Evolutionary conservation across 306 rosid species (phyloP).

Genomic region (Heteromeles arbutifolia): DNA sequence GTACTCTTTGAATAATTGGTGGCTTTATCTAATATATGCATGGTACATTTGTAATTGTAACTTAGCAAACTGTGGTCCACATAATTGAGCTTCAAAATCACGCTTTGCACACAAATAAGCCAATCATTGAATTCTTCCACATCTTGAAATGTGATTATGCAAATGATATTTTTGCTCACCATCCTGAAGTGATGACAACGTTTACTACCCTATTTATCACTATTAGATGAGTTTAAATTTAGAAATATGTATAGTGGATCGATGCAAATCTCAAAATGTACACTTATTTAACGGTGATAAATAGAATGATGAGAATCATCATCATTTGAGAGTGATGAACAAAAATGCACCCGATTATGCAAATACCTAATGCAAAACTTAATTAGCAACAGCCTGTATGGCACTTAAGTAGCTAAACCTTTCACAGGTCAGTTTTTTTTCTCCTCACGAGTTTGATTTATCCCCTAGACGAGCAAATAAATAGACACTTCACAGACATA

Average conservation of each 20-base stretch:
- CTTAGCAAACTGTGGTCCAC: neutral
- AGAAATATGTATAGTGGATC: accelerated
- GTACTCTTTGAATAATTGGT: neutral
- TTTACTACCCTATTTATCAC: no score
- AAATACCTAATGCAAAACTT: no score
- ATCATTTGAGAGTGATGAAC: no score
- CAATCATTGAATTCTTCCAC: neutral
- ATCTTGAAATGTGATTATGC: neutral
- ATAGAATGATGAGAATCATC: no score
- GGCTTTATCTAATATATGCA: neutral
- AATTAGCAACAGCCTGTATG: no score
- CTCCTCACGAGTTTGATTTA: neutral
- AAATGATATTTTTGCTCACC: no score
- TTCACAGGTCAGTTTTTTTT: neutral
- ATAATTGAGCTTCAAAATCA: neutral
- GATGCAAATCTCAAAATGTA: no score
- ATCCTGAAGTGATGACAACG: no score
- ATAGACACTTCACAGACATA: neutral
- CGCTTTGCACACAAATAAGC: neutral
- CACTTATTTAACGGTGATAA: no score
- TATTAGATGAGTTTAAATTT: no score
- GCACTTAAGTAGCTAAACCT: no score
- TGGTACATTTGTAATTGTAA: neutral
- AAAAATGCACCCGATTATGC: no score
- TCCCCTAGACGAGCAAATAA: neutral